Conservation (phyloP, 148 eudicot genomes). For the Cornus kousa region DNA sequence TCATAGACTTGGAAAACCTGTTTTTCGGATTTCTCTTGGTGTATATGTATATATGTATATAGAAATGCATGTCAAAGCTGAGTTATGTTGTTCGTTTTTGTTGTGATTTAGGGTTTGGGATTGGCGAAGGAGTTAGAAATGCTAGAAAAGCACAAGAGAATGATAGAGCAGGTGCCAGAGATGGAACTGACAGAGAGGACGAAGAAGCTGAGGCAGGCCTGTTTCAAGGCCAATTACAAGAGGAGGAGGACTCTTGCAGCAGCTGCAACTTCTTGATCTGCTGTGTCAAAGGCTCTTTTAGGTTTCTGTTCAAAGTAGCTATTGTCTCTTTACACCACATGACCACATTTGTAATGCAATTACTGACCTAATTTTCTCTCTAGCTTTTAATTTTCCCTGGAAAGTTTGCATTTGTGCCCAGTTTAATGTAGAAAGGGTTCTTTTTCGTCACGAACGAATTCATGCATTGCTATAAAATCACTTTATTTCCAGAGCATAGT, state of each 20-base stretch:
- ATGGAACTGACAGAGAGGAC: constrained; percentile 50
- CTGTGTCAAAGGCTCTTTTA: not conserved
- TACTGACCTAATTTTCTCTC: too few species aligned
- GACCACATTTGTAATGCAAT: not conserved
- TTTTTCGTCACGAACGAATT: too few species aligned
- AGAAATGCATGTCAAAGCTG: too few species aligned
- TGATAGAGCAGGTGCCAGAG: constrained; percentile 54
- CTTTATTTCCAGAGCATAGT: too few species aligned
- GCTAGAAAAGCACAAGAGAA: constrained; percentile 53
- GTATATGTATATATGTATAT: not conserved
- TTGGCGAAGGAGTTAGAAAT: constrained; percentile 32
- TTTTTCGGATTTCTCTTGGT: not conserved
- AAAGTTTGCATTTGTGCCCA: too few species aligned
- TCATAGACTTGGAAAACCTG: too few species aligned
- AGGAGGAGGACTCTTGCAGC: constrained; percentile 34
- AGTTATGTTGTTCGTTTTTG: not conserved
- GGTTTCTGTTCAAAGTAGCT: not conserved
- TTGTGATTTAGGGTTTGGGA: constrained; percentile 48
- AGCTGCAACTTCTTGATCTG: not conserved
- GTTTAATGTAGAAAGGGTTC: too few species aligned
- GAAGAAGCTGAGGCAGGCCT: constrained; percentile 64
- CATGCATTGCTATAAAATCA: too few species aligned
- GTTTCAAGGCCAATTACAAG: constrained; percentile 78
- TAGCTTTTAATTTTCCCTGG: too few species aligned
- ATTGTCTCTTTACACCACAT: not conserved